phyloP scores from a whole-genome alignment of 192 early-diverging fungal species.

The Coemansia sp. region DNA sequence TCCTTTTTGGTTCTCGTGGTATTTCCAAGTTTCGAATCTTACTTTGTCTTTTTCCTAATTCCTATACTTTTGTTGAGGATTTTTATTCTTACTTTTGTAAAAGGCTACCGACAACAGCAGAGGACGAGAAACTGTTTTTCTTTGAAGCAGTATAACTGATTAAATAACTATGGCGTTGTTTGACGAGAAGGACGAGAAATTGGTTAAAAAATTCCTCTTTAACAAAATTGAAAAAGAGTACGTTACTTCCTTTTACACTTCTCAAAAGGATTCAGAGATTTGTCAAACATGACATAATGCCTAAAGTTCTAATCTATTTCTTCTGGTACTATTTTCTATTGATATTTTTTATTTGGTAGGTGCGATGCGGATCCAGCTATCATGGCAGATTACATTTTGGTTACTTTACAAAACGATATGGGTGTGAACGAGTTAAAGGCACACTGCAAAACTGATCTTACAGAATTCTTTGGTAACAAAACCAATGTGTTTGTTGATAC shows the following conservation, averaged over 20 bases:
- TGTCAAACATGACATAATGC: no score
- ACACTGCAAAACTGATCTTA: slow-evolving; percentile 40
- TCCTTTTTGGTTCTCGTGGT: background rate
- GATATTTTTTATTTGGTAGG: slow-evolving; percentile 11
- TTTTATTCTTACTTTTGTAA: background rate
- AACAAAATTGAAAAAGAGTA: slow-evolving; percentile 49
- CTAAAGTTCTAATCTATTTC: no score
- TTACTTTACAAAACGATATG: slow-evolving; percentile 50
- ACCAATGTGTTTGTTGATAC: slow-evolving; percentile 31
- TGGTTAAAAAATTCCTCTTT: slow-evolving; percentile 37
- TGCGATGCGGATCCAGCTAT: slow-evolving; percentile 43
- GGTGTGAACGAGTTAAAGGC: slow-evolving; percentile 25
- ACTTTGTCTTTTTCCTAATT: slow-evolving; percentile 8
- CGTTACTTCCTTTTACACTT: background rate
- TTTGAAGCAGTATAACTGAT: background rate
- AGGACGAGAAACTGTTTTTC: background rate
- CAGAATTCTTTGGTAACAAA: slow-evolving; percentile 45
- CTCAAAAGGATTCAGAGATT: background rate
- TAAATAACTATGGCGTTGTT: slow-evolving; percentile 31
- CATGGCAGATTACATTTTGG: slow-evolving; percentile 50
- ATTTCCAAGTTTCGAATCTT: background rate
- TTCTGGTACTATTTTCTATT: background rate
- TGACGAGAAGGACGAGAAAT: slow-evolving; percentile 34
- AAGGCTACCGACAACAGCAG: no score
- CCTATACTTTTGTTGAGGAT: background rate